Conservation (phyloP, 768 basidiomycete genomes). For the Suillus occidentalis region DNA sequence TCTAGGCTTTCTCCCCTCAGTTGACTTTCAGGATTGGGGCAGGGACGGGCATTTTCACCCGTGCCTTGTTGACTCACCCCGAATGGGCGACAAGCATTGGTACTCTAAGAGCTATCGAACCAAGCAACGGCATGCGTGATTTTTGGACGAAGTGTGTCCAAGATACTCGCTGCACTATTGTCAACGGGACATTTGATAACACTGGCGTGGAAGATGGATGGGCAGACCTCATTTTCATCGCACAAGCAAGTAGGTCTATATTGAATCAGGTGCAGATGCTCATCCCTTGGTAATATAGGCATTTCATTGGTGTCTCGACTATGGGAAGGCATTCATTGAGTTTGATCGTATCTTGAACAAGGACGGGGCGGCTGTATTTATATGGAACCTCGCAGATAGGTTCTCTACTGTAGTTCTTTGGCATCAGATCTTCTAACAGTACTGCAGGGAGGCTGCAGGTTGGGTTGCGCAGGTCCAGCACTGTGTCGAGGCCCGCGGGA, state of each 20-base stretch:
- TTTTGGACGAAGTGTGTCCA: neutral
- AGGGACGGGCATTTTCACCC: constrained; percentile 89
- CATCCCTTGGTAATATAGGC: constrained; percentile 47
- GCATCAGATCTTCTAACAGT: neutral
- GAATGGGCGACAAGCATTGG: constrained; percentile 48
- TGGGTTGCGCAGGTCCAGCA: constrained; percentile 80
- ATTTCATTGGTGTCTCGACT: constrained; percentile 92
- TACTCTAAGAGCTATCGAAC: constrained; percentile 72
- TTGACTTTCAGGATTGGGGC: constrained; percentile 60
- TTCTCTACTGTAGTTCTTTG: constrained; percentile 23
- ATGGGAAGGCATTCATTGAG: constrained; percentile 59
- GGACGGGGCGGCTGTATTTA: constrained; percentile 61
- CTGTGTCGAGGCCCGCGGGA: constrained; percentile 58
- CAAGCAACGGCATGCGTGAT: constrained; percentile 82
- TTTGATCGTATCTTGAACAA: constrained; percentile 73
- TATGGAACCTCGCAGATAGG: constrained; percentile 94
- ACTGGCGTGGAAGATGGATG: constrained; percentile 61
- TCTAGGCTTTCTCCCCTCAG: neutral
- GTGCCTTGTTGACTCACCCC: constrained; percentile 65
- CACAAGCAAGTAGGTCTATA: constrained; percentile 49
- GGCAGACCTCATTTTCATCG: constrained; percentile 81
- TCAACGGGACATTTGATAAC: constrained; percentile 68
- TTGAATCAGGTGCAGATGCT: constrained; percentile 25
- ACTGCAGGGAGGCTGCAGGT: constrained; percentile 50
- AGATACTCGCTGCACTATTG: constrained; percentile 32